Base-by-base conservation (phyloP, 768 basidiomycete genomes). In the Trametes sanguinea region DNA sequence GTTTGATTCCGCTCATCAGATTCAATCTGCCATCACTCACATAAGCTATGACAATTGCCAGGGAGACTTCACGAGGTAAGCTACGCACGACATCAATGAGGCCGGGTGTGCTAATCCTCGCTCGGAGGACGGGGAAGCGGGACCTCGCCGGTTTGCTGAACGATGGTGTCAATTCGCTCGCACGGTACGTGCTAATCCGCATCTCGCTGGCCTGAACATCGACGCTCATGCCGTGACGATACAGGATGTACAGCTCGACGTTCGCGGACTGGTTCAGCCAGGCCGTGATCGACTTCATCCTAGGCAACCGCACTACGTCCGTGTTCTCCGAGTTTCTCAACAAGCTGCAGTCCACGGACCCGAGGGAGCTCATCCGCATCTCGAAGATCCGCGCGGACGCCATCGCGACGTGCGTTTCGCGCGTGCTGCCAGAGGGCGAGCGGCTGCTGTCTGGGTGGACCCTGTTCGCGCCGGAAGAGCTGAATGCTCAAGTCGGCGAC, bases 221-320 rank as follows among this genome's bases (percentile, higher is more conserved):
- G 22, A 22, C 22, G 22, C 22, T 22, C 22, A 22, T 22, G 22
- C 22, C 22, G 22, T 22, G 22, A 22, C 22, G 22, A 22, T 22
- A 27, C 37, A 89, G 92, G 68, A 88, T 94, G 87, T 94, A 88
- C 75, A 89, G 90, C 9, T 88, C 92, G 17, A 90, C 92, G 1
- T 94, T 94, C 71, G 87, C 89, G 66, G 97, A 99, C 75, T 99
- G 94, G 90, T 99, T 98, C 75, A 88, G 84, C 60, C 97, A 99
- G 76, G 94, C 95, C 0, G 94, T 96, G 47, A 95, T 98, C 67
- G 92, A 94, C 74, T 95, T 87, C 69, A 85, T 90, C 80, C 85
- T 95, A 53, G 95, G 94, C 30, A 86, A 94, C 73, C 88, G 95
- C 56, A 92, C 89, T 1, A 72, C 88, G 8, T 82, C 88, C 44